phyloP scores from a whole-genome alignment of 371 early-diverging fungal species.

The Syncephalastrum sp. region DNA sequence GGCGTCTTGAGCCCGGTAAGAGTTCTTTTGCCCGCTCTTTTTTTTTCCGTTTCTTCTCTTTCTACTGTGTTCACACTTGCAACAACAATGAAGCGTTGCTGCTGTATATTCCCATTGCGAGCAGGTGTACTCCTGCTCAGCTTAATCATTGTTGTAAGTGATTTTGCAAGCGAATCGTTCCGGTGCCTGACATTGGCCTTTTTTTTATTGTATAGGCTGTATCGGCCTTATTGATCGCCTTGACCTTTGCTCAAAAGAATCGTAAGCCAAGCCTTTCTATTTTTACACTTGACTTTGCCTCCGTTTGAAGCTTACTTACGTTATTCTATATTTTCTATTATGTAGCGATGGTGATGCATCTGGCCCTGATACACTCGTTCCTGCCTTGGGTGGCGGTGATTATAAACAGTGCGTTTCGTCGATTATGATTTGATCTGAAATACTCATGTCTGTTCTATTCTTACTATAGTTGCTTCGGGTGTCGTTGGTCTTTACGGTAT shows the following conservation, averaged over 20 bases:
- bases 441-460: not conserved
- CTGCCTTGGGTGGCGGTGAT: conserved; percentile 41
- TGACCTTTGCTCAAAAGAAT: conserved; percentile 39
- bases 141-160: conserved; percentile 30
- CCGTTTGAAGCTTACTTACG: too few species aligned
- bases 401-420: conserved; percentile 24
- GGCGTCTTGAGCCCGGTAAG: too few species aligned
- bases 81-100: conserved; percentile 28
- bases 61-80: not conserved
- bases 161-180: not conserved
- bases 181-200: conserved; percentile 1
- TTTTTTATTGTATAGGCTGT: conserved; percentile 26
- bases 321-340: not conserved
- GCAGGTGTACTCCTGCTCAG: conserved; percentile 35
- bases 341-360: conserved; percentile 46
- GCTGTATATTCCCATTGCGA: conserved; percentile 49
- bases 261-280: conserved; percentile 25
- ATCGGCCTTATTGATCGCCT: conserved; percentile 28
- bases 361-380: conserved; percentile 26
- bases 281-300: not conserved
- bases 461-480: conserved; percentile 26
- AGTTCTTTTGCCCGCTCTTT: not conserved
- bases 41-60: conserved; percentile 3
- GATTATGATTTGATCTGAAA: not conserved
- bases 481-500: conserved; percentile 36